Base-by-base conservation (phyloP, 768 basidiomycete genomes). In the Suillus brevipes region DNA sequence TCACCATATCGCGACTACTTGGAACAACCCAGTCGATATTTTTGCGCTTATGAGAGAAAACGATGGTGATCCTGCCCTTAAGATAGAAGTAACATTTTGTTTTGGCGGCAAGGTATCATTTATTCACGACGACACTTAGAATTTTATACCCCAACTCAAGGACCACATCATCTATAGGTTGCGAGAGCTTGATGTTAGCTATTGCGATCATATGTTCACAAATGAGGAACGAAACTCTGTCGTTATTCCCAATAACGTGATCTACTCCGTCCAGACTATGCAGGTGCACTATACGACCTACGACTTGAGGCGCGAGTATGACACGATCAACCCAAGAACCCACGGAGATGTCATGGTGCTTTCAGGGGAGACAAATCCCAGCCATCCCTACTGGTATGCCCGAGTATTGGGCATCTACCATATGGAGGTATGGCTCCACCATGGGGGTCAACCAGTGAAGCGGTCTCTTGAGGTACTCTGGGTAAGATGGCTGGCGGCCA, bases 251-350 rank as follows among this genome's bases (percentile, higher is more conserved):
- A 43, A 65, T 23, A 63, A 77, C 52, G 12, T 50, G 4, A 66
- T 77, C 12, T 75, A 47, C n/a, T n/a, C 55, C 9, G 74, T 75
- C 60, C 65, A 71, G 40, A 66, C 65, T 0, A 43, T 76, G 25
- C 62, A 63, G 3, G 40, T 78, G 34, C 73, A 76, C 58, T 76
- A 76, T 58, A 78, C 72, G 10, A 75, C 69, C 3, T 77, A 77
- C 37, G 47, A 74, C 18, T 40, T 74, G 5, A 36, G 42, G 3
- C 14, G 42, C 3, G 66, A 63, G 18, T 40, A 65, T 4, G 68
- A 72, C 34, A 55, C 28, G 0, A 61, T 74, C 14, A 38, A 60
- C 23, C 53, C 40, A 0, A 18, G 16, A 3, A 20, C 20, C 0
- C 42, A 58, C 1, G 58, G 61, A 42, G 40, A 60, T 16, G 42